These are phyloP conservation scores for Plectosphaerella cucumerina DNA, from an alignment of 2,329 filamentous ascomycete species.

Conservation along the genomic window DNA sequence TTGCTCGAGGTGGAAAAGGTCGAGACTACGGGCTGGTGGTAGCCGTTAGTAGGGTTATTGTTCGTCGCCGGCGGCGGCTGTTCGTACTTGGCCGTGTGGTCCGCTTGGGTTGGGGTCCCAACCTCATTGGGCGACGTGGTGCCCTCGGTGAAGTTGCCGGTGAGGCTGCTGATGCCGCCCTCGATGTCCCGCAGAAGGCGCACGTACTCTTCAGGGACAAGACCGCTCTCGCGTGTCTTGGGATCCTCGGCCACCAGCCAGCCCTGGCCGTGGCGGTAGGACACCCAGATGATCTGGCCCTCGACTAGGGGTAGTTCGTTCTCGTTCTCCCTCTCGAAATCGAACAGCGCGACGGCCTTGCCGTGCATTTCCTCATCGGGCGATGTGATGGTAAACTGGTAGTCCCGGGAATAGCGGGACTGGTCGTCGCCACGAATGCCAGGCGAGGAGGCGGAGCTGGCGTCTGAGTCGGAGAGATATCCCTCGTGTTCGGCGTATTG, in stretches of 20 bases:
- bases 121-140: conserved; percentile 50
- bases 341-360: conserved; percentile 90
- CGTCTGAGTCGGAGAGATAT: conserved; percentile 52
- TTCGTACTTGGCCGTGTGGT: conserved; percentile 36
- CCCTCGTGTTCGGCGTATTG: conserved; percentile 45
- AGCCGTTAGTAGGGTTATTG: conserved; percentile 52
- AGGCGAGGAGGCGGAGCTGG: conserved; percentile 57
- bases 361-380: conserved; percentile 98
- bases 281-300: conserved; percentile 94
- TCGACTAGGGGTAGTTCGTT: conserved; percentile 91
- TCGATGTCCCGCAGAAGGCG: conserved; percentile 89
- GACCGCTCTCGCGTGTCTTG: conserved; percentile 85
- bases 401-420: conserved; percentile 83
- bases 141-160: conserved; percentile 53
- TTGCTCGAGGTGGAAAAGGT: conserved; percentile 69
- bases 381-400: conserved; percentile 90
- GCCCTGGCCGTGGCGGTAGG: conserved; percentile 91
- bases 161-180: conserved; percentile 74
- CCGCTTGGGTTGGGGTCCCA: conserved; percentile 58
- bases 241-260: conserved; percentile 98
- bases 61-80: conserved; percentile 14
- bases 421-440: conserved; percentile 59
- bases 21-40: conserved; percentile 63
- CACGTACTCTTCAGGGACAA: conserved; percentile 96
- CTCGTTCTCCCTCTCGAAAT: conserved; percentile 92